Conservation (phyloP, 106 monocot species). For the Amphibolis antarctica region DNA sequence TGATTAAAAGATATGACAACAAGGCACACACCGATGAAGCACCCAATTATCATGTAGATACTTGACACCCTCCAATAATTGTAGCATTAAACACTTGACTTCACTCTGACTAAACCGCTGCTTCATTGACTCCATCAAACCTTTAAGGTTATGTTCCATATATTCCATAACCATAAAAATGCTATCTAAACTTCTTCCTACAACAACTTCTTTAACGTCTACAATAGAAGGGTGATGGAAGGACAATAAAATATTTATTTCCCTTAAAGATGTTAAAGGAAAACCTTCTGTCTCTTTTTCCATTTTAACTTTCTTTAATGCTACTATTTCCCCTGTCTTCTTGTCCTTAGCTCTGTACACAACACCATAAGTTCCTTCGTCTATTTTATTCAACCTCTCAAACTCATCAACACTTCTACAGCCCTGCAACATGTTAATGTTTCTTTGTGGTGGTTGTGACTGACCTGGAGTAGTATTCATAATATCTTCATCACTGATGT, state of each 20-base stretch:
- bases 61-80: constrained; percentile 63
- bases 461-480: constrained; percentile 17
- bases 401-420: constrained; percentile 86
- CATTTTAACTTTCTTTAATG: constrained; percentile 91
- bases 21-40: constrained; percentile 55
- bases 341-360: constrained; percentile 82
- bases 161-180: constrained; percentile 98
- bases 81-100: constrained; percentile 87
- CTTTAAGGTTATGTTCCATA: constrained; percentile 93
- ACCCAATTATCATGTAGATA: constrained; percentile 94
- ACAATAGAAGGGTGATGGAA: constrained; percentile 80
- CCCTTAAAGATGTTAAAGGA: constrained; percentile 71
- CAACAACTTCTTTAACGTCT: constrained; percentile 85
- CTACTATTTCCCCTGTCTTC: constrained; percentile 62
- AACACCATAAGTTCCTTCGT: constrained; percentile 93
- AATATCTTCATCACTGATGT: constrained; percentile 20
- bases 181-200: constrained; percentile 54
- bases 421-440: constrained; percentile 72
- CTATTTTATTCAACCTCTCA: constrained; percentile 74
- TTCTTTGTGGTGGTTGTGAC: constrained; percentile 27
- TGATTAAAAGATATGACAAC: not conserved
- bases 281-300: constrained; percentile 95
- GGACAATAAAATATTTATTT: constrained; percentile 76
- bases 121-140: constrained; percentile 73
- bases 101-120: constrained; percentile 86